Evolutionary conservation across 108 stramenopile species (phyloP).

Genomic region (Fistulifera pelliculosa): DNA sequence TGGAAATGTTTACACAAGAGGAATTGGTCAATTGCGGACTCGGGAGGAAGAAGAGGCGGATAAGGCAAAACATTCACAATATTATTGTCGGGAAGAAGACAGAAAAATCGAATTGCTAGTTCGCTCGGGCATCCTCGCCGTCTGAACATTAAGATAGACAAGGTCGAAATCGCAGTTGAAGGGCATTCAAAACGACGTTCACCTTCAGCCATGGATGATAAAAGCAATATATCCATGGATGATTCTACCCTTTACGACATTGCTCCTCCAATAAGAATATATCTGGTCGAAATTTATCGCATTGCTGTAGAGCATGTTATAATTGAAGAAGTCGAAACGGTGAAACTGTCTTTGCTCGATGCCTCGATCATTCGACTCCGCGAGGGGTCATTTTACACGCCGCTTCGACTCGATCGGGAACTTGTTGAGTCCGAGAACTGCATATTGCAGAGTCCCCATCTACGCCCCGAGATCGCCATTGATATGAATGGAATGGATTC

Average conservation of each 20-base stretch:
- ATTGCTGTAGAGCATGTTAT: slow-evolving; percentile 12
- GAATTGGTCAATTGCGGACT: slow-evolving; percentile 20
- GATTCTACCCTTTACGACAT: slow-evolving; percentile 19
- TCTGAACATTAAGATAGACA: slow-evolving; percentile 37
- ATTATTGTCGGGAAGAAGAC: background rate
- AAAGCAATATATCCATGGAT: slow-evolving; percentile 18
- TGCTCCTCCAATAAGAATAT: slow-evolving; percentile 26
- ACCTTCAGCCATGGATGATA: slow-evolving; percentile 20
- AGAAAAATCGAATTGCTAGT: background rate
- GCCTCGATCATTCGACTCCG: slow-evolving; percentile 34
- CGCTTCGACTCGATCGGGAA: slow-evolving; percentile 22
- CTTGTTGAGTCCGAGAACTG: slow-evolving; percentile 23
- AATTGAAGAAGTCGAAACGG: slow-evolving; percentile 13
- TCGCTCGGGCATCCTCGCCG: slow-evolving; percentile 10
- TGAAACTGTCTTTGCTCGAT: slow-evolving; percentile 24
- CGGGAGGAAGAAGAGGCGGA: slow-evolving; percentile 3
- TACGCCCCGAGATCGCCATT: background rate
- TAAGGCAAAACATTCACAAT: background rate
- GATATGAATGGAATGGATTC: no score
- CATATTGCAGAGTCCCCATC: slow-evolving; percentile 14
- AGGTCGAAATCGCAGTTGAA: slow-evolving; percentile 63
- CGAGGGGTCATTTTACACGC: slow-evolving; percentile 25
- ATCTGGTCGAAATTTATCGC: slow-evolving; percentile 37
- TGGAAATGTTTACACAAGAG: slow-evolving; percentile 47
- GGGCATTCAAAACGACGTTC: slow-evolving; percentile 38